A percentile compares a stretch with the other conserved stretches of the same genome.
phyloP scores from a whole-genome alignment of 495 filamentous ascomycete species.

The Hyaloscypha bicolor region DNA sequence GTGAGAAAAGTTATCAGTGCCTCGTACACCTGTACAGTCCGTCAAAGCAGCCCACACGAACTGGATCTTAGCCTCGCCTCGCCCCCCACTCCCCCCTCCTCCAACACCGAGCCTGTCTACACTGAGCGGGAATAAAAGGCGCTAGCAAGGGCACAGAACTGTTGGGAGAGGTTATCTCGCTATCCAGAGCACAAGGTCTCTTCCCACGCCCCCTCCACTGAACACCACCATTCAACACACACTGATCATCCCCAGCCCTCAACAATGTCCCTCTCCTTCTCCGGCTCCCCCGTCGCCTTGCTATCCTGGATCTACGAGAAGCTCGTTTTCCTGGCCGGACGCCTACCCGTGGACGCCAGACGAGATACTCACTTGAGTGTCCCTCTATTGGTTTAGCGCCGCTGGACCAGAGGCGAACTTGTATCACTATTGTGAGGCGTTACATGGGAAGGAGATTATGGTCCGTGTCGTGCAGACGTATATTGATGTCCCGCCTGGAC shows the following conservation, averaged over 20 bases:
- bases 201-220: no score
- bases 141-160: conserved; percentile 2
- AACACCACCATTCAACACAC: no score
- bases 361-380: conserved; percentile 65
- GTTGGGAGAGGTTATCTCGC: conserved; percentile 7
- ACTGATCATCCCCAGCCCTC: conserved; percentile 49
- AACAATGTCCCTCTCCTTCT: conserved; percentile 59
- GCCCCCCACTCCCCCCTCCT: not conserved
- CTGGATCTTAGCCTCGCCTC: conserved; percentile 31
- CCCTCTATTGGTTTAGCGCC: conserved; percentile 59
- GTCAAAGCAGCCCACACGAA: conserved; percentile 57
- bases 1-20: conserved; percentile 43
- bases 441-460: conserved; percentile 32
- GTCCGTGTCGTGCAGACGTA: not conserved
- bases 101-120: not conserved
- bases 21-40: conserved; percentile 55
- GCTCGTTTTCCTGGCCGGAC: conserved; percentile 64
- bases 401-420: conserved; percentile 56
- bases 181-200: conserved; percentile 39
- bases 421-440: conserved; percentile 60
- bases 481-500: conserved; percentile 5
- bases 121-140: conserved; percentile 1
- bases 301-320: conserved; percentile 73
- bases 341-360: conserved; percentile 67
- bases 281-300: conserved; percentile 60